Evolutionary conservation across 306 rosid genomes (phyloP).

Genomic region (Rubus parviflorus): DNA sequence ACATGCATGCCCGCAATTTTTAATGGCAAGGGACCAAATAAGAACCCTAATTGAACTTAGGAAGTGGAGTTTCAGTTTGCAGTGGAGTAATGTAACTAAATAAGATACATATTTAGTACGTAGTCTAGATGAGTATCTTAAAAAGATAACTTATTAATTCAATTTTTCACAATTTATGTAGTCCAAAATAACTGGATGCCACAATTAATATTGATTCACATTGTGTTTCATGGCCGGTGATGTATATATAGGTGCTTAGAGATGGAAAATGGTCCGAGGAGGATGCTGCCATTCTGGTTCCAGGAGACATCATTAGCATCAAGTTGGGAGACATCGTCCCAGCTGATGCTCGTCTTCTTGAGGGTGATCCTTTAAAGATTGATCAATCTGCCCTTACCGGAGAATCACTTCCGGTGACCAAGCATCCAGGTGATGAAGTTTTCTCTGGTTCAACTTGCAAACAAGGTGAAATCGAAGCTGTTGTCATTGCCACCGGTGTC

Average conservation of each 20-base stretch:
- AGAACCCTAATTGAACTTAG: not conserved
- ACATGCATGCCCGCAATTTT: not conserved
- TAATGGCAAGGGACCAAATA: not conserved
- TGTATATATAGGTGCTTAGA: conserved; percentile 71
- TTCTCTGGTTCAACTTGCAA: conserved; percentile 99
- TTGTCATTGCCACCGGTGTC: conserved; percentile 97
- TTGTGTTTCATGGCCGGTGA: conserved; percentile 18
- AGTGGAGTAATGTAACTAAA: not conserved
- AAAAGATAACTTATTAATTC: not conserved
- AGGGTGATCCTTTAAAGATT: conserved; percentile 90
- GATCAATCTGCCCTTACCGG: conserved; percentile 98
- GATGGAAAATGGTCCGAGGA: conserved; percentile 92
- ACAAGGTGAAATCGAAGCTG: conserved; percentile 97
- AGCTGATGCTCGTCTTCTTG: conserved; percentile 99
- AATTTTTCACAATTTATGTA: not conserved
- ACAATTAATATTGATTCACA: not conserved
- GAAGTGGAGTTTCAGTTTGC: not conserved
- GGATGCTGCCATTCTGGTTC: conserved; percentile 91
- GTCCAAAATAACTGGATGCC: not conserved
- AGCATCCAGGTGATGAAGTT: conserved; percentile 86
- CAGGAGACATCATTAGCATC: conserved; percentile 92
- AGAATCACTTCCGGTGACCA: conserved; percentile 96
- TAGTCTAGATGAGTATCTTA: no score
- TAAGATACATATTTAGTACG: not conserved
- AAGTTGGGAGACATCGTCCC: conserved; percentile 95